These are phyloP conservation scores for Diplocarpon rosae DNA, from an alignment of 2,329 filamentous ascomycete species.

Conservation along the genomic window DNA sequence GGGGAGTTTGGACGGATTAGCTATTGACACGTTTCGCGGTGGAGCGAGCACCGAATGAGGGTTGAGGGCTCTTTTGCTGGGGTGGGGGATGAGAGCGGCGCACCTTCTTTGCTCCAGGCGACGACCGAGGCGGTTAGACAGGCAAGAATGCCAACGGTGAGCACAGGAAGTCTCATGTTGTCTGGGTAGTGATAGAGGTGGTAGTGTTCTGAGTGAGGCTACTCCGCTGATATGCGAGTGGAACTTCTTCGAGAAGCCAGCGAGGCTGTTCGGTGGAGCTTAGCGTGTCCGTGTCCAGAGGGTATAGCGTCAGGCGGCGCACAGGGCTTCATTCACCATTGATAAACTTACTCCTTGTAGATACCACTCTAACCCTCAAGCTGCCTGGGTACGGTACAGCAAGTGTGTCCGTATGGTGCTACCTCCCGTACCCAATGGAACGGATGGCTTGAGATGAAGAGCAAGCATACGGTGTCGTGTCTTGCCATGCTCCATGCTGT, in stretches of 20 bases:
- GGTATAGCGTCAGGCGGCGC: too few species aligned
- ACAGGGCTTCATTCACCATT: too few species aligned
- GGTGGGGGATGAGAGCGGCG: conserved; percentile 5
- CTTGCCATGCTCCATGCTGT: conserved; percentile 16
- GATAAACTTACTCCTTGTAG: too few species aligned
- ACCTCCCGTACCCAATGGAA: too few species aligned
- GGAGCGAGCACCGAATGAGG: not conserved
- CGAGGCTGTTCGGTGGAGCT: conserved; percentile 2
- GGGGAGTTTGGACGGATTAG: conserved; percentile 15
- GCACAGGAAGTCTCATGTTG: conserved; percentile 26
- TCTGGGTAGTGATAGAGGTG: conserved; percentile 6
- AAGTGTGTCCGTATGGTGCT: too few species aligned
- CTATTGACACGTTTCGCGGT: conserved; percentile 8
- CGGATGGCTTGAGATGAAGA: too few species aligned
- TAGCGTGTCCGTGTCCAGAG: not conserved
- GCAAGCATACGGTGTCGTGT: not conserved
- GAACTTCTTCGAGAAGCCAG: conserved; percentile 6
- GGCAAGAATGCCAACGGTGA: conserved; percentile 23
- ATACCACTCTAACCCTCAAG: too few species aligned
- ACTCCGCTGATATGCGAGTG: conserved; percentile 10
- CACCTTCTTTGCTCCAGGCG: conserved; percentile 31
- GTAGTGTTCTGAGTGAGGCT: conserved; percentile 2
- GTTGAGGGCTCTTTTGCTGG: not conserved
- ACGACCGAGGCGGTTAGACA: conserved; percentile 23
- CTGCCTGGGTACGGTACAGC: too few species aligned